Base-by-base conservation (phyloP, 164 flowering plant species). In the Chimonanthus praecox region DNA sequence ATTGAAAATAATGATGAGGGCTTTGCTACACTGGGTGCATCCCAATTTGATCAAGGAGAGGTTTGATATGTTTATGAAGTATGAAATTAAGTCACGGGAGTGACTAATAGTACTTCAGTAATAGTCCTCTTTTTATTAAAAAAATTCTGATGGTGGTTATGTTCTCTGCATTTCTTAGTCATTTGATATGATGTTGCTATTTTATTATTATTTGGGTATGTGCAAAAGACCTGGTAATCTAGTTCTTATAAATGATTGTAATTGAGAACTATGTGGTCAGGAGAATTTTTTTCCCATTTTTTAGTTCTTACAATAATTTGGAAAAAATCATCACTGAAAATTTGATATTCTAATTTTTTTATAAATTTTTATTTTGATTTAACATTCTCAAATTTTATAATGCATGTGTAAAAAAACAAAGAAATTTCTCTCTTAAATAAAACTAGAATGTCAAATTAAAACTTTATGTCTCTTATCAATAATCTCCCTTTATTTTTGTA, bases 221-320 rank as follows among this genome's bases (percentile, higher is more conserved):
- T 82, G 86, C 92, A 95, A 98, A 91, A 87, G 97, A 83, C 98
- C 33, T 33, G 99, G 99, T 11, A 92, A 93, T 73, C 81, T 95
- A 3, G 98, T 90, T 60, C 94, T 95, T 68, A 85, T 95, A 72
- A 95, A 95, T 73, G 99, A 95, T 71, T 91, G 94, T 67, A 97
- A 95, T 62, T 95, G 98, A 98, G 99, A 95, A 81, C 86, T 95
- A 58, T 89, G 89, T 64, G 97, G 94, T n/a, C 97, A 89, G 81
- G 33, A 33, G 33, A 1, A 1, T 33, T 33, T 33, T 33, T 33
- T 33, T 33, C 33, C 33, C 33, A 33, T 33, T 33, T 33, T 33
- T 33, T 33, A 33, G 33, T 33, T 33, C 33, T 33, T 33, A 33
- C 33, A 33, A 33, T 33, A 33, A 33, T 0, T 33, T 33, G 33